Evolutionary conservation across 208 protist genomes (phyloP), one percentile per base, ranked within the genome.

Genomic region (Leishmania tarentolae): DNA sequence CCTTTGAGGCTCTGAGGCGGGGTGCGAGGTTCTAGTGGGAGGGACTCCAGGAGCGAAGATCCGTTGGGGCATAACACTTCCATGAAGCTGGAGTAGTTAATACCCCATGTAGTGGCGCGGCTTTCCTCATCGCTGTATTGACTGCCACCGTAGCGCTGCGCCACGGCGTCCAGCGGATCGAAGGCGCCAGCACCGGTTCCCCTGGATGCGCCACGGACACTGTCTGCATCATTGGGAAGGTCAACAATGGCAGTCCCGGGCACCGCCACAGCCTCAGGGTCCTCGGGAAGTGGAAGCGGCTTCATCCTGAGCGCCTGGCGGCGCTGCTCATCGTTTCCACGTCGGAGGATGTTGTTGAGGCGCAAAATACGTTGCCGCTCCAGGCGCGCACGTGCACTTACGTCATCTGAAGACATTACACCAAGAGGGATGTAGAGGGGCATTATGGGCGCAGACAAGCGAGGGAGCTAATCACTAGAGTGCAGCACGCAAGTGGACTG

Each of bases 41-140:
- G 66, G 0, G 19, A 56, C 65, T 79, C 80, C 65, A 83, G 75
- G 63, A 83, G 50, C 9, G 80, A 79, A 11, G 59, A 70, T 0
- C 80, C 75, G 24, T 83, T 69, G 2, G 80, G 80, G 59, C 75
- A 83, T 24, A 83, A 24, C 47, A 83, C 80, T 52, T 83, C 80
- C 50, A 83, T 52, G 35, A 83, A 83, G 17, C 40, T 2, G 31
- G 80, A 40, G 56, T 76, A 83, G 74, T 79, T 66, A 9, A 78
- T 37, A 31, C 61, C 15, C 35, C 3, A 13, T 28, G 28, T 19
- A 21, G 53, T 15, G 7, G 8, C 63, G 17, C 13, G n/a, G n/a
- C 57, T 47, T n/a, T 31, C 42, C 3, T 66, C 42, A 15, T 74
- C 37, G 50, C 28, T 6, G 63, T 59, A 11, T n/a, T n/a, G 37